Evolutionary conservation across 1,284 basidiomycete genomes (phyloP).

Genomic region (Amylostereum areolatum): DNA sequence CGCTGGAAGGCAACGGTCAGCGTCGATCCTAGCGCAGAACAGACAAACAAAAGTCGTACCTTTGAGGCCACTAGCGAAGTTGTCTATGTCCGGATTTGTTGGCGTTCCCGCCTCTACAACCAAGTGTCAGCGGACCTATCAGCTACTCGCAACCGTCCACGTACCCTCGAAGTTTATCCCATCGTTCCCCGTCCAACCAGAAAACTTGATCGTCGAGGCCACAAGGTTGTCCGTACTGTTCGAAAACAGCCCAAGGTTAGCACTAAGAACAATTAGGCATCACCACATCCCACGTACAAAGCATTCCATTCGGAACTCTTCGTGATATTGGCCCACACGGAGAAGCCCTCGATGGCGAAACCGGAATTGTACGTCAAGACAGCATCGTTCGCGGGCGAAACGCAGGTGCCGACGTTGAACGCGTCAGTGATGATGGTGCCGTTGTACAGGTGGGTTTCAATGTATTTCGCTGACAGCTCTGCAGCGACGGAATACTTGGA

Average conservation of each 20-base stretch:
- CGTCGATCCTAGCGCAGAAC: not conserved
- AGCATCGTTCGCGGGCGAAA: not conserved
- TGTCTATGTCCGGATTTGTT: not conserved
- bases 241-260: not conserved
- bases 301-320: not conserved
- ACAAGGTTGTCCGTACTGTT: conserved; percentile 3
- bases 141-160: not conserved
- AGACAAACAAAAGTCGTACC: not conserved
- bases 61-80: not conserved
- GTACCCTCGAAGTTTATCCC: conserved; percentile 4
- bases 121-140: not conserved
- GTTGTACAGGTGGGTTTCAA: conserved; percentile 4
- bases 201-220: conserved; percentile 1
- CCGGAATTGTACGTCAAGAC: not conserved
- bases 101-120: not conserved
- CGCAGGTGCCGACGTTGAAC: not conserved
- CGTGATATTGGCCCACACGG: conserved; percentile 6
- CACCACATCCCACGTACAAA: conserved; percentile 1
- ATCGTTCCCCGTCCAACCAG: conserved; percentile 1
- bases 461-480: conserved; percentile 5
- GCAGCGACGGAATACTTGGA: not conserved
- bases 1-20: not conserved
- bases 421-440: conserved; percentile 2
- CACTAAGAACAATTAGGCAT: not conserved
- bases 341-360: conserved; percentile 6